phyloP scores from a whole-genome alignment of 2,329 filamentous ascomycete species.

The Fusarium scirpi region DNA sequence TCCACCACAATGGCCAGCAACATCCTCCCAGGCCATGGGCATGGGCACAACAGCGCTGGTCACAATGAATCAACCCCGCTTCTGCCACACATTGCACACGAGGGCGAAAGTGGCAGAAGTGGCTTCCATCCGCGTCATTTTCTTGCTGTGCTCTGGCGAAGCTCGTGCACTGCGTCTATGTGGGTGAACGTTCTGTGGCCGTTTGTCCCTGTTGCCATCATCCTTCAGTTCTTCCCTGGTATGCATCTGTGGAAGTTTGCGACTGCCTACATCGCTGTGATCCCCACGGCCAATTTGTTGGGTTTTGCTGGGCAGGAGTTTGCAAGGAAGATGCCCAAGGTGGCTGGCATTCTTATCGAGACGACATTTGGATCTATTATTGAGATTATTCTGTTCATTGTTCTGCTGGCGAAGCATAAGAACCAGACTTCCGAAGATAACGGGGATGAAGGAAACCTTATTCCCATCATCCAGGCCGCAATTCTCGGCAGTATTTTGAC shows the following conservation, averaged over 20 bases:
- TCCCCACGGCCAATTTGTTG: constrained; percentile 62
- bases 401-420: constrained; percentile 62
- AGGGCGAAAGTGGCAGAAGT: constrained; percentile 60
- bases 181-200: constrained; percentile 63
- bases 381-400: constrained; percentile 76
- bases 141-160: constrained; percentile 57
- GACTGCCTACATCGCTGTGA: constrained; percentile 61
- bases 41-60: constrained; percentile 10
- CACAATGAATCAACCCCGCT: constrained; percentile 48
- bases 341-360: constrained; percentile 65
- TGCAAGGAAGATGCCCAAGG: constrained; percentile 73
- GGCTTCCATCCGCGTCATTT: constrained; percentile 59
- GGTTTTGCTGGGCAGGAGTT: constrained; percentile 67
- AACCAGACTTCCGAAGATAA: constrained; percentile 24
- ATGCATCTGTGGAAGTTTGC: constrained; percentile 60
- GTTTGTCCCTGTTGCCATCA: constrained; percentile 59
- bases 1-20: constrained; percentile 27
- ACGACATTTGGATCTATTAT: constrained; percentile 71
- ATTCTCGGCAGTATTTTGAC: constrained; percentile 77
- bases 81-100: constrained; percentile 47
- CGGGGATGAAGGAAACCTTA: constrained; percentile 54
- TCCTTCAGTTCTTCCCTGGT: constrained; percentile 53
- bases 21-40: constrained; percentile 14
- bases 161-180: constrained; percentile 59
- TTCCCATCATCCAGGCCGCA: constrained; percentile 74